A percentile compares a stretch with the other conserved stretches of the same genome.
Conservation (phyloP, 2,329 filamentous ascomycete species). For the Aphanoascus verrucosus region DNA sequence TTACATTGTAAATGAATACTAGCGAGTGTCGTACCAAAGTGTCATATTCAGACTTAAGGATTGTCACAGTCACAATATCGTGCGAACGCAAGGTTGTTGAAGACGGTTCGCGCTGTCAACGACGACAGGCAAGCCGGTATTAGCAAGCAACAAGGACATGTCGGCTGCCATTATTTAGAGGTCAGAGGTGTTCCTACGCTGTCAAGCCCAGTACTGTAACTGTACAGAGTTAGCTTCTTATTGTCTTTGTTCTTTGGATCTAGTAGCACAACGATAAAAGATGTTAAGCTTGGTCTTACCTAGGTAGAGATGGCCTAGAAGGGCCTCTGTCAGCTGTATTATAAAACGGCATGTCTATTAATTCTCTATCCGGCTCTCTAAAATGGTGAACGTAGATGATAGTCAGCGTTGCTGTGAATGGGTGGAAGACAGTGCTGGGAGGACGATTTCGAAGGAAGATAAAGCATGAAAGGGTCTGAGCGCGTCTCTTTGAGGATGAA, state of each 20-base stretch:
- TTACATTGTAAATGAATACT: constrained; percentile 18
- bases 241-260: not conserved
- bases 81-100: constrained; percentile 19
- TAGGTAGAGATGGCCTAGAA: constrained; percentile 4
- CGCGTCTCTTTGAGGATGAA: not conserved
- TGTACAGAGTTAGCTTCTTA: not conserved
- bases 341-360: not conserved
- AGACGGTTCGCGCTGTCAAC: constrained; percentile 1
- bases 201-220: not conserved
- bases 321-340: not conserved
- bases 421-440: not conserved
- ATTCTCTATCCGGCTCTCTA: not conserved
- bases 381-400: not conserved
- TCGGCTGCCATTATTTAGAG: not conserved
- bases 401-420: not conserved
- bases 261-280: not conserved
- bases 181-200: not conserved
- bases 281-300: not conserved
- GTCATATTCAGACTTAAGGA: constrained; percentile 53
- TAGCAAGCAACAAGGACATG: not conserved
- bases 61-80: constrained; percentile 39
- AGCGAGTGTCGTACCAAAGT: constrained; percentile 35
- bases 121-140: not conserved
- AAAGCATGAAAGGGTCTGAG: not conserved
- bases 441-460: not conserved